These are phyloP conservation scores for Malassezia equina DNA, from an alignment of 1,284 basidiomycete species.

Conservation along the genomic window DNA sequence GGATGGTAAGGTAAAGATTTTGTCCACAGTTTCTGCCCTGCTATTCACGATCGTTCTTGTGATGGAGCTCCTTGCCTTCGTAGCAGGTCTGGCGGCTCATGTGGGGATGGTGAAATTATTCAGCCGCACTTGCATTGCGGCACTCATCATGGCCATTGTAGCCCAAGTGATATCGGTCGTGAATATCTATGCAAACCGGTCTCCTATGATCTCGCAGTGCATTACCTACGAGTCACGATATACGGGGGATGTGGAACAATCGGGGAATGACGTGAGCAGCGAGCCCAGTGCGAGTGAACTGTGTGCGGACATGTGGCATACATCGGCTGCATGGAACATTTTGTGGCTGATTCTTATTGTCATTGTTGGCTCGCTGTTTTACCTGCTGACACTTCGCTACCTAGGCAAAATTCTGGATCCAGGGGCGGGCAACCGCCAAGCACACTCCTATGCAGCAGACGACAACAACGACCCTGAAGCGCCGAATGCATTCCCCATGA, in stretches of 20 bases:
- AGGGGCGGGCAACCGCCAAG: not conserved
- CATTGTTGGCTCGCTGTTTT: conserved; percentile 1
- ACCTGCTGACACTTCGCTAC: not conserved
- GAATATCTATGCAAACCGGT: conserved; percentile 6
- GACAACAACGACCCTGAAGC: not conserved
- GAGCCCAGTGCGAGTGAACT: not conserved
- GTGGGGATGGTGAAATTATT: not conserved
- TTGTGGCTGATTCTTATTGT: conserved; percentile 11
- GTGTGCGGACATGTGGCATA: conserved; percentile 4
- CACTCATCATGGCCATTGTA: not conserved
- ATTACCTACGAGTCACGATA: not conserved
- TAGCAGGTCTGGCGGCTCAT: not conserved
- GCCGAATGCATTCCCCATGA: not conserved
- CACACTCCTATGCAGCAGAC: not conserved
- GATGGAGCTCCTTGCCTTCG: not conserved
- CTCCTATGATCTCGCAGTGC: not conserved
- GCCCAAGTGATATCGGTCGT: not conserved
- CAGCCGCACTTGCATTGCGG: not conserved
- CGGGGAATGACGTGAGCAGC: not conserved
- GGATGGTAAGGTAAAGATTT: not conserved
- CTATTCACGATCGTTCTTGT: not conserved
- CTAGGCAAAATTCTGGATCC: not conserved
- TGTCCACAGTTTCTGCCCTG: not conserved
- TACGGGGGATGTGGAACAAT: not conserved
- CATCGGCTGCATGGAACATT: conserved; percentile 8